Base-by-base conservation (phyloP, 192 early-diverging fungal genomes). In the Linnemannia schmuckeri region DNA sequence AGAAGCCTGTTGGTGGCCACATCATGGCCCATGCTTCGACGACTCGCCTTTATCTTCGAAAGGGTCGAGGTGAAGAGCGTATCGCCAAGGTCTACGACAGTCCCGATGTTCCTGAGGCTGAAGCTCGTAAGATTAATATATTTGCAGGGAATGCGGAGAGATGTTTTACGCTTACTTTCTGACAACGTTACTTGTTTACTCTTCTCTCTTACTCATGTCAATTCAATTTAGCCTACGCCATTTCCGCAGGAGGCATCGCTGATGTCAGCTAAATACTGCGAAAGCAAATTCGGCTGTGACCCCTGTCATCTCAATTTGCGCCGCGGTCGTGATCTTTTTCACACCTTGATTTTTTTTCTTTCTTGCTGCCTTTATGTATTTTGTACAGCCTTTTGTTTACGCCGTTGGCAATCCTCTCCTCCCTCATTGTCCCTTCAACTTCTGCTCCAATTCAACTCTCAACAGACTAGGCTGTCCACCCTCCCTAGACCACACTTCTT, bases 1-100 rank as follows among this genome's bases (percentile, higher is more conserved):
- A 97, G 90, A 97, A 97, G 76, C 96, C 96, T 12, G 93, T 97
- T 55, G 95, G 94, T 40, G 94, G 96, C 1, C 95, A 97, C 75
- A 91, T 97, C 4, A 86, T 97, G 72, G 74, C 78, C 10, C 80
- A 81, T 79, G 92, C 92, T 18, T 94, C 94, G 4, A 94, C 96
- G 17, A 96, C 96, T 6, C 92, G 96, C 24, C 83, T 97, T 12
- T 96, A 92, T 63, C 88, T 97, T 7, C 90, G 94, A 4, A 97
- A 97, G 80, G 96, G 96, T 0, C 90, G 96, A 74, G 96, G 94
- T 3, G 96, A 97, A 49, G 91, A 92, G 44, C 85, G 96, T 27
- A 91, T 97, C 37, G 94, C 93, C 73, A 97, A 97, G 80, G 91
- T 97, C 41, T 97, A 94, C 78, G 96, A 97, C 79, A 93, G 92